Conservation (phyloP, 805 yeast genomes). For the Saturnispora dispora region DNA sequence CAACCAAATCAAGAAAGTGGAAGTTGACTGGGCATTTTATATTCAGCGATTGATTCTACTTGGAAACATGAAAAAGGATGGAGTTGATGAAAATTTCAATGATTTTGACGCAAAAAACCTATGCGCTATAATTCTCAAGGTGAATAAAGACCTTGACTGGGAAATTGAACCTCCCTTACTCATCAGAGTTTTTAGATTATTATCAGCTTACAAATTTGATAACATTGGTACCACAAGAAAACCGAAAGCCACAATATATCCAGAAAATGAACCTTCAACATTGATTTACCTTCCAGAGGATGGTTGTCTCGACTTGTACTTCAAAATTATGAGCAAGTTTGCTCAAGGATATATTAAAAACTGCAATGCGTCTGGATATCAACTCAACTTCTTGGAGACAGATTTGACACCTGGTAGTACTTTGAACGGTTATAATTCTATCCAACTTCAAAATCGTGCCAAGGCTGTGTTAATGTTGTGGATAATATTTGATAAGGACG, state of each 20-base stretch:
- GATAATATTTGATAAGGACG: constrained; percentile 23
- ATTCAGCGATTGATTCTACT: constrained; percentile 12
- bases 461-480: constrained; percentile 25
- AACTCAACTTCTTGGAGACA: background rate
- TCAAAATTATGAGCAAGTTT: constrained; percentile 22
- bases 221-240: constrained; percentile 17
- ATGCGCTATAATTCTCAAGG: constrained; percentile 16
- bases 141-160: constrained; percentile 23
- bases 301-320: constrained; percentile 26
- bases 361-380: background rate
- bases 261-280: constrained; percentile 12
- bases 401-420: constrained; percentile 28
- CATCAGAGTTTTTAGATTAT: constrained; percentile 21
- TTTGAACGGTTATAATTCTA: constrained; percentile 19
- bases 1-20: constrained; percentile 17
- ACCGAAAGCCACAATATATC: constrained; percentile 9
- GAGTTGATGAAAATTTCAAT: background rate
- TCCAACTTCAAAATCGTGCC: constrained; percentile 23
- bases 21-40: constrained; percentile 27
- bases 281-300: constrained; percentile 15
- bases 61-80: background rate
- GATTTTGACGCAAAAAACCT: constrained; percentile 12
- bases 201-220: constrained; percentile 23
- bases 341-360: constrained; percentile 8
- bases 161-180: constrained; percentile 25